Percentiles rank a stretch among this genome's conserved stretches.
Conservation (phyloP, 2,329 filamentous ascomycete species). For the Botrytis fragariae region DNA sequence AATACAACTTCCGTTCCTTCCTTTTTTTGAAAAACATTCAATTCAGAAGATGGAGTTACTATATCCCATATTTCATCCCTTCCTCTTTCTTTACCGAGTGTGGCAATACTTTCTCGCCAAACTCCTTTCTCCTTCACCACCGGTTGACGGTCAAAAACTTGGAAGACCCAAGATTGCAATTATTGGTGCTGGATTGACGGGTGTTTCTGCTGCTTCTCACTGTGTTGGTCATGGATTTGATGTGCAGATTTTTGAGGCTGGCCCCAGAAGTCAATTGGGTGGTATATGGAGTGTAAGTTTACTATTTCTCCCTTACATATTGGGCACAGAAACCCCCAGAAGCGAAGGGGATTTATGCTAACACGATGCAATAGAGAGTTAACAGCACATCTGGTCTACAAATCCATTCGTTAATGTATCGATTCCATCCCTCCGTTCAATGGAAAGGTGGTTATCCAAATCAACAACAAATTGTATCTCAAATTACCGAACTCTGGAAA, state of each 20-base stretch:
- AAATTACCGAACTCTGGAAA: conserved; percentile 72
- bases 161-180: conserved; percentile 64
- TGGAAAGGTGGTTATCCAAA: conserved; percentile 77
- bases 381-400: conserved; percentile 81
- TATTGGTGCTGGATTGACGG: conserved; percentile 69
- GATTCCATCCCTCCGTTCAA: conserved; percentile 76
- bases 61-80: conserved; percentile 47
- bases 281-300: conserved; percentile 74
- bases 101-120: conserved; percentile 62
- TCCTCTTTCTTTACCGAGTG: conserved; percentile 62
- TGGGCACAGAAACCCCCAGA: neutral
- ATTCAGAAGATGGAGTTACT: conserved; percentile 25
- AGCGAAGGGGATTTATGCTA: neutral
- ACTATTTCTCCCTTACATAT: neutral
- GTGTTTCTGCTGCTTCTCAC: conserved; percentile 76
- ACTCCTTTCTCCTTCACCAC: conserved; percentile 68
- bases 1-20: neutral
- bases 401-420: conserved; percentile 84
- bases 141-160: conserved; percentile 55
- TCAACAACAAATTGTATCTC: conserved; percentile 69
- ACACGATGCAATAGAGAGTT: conserved; percentile 53
- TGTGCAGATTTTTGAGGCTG: conserved; percentile 74
- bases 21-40: neutral
- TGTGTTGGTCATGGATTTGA: conserved; percentile 85
- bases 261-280: conserved; percentile 62